Base-by-base conservation (phyloP, 768 basidiomycete genomes). In the Russula dissimulans region DNA sequence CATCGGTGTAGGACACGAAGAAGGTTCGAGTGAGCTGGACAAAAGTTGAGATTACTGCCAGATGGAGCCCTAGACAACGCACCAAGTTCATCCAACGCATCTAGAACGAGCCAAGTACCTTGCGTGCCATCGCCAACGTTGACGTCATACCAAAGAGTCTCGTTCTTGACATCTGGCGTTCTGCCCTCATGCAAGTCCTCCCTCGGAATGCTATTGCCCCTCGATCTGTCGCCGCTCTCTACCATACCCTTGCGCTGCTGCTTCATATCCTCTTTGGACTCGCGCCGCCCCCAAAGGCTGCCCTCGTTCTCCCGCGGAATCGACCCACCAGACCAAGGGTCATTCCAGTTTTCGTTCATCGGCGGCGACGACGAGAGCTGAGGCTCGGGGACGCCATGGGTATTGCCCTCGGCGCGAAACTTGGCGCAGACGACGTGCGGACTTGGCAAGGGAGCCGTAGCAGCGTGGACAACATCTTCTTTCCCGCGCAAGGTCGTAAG, bases 1-100 rank as follows among this genome's bases (percentile, higher is more conserved):
- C 41, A 58, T 38, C 65, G 65, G 49, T 66, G 65, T n/a, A 66
- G 17, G 17, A 66, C 56, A 46, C 65, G 63, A 18, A 66, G 45
- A 38, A 66, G 59, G 32, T 61, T 64, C 5, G 65, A 49, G 44
- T 61, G 41, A 9, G 50, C 65, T 64, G 15, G 7, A 17, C 1
- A 26, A 32, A 38, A 10, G 3, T 15, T 42, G 11, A 43, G 17
- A 39, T 8, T 3, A 38, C 22, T 32, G 17, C 48, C 38, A 22
- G 11, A 50, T 22, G 12, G 11, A 32, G 15, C 38, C 43, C n/a
- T 7, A 36, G 11, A 50, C 11, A 6, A 57, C 65, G 11, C 8
- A 64, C 65, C 63, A 14, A 41, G 39, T 45, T 60, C 62, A 31
- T 60, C 44, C 29, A 60, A 49, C 36, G 61, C 59, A 39, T 66